Conservation (phyloP, 345 rosid species). For the Geranium rotundifolium region DNA sequence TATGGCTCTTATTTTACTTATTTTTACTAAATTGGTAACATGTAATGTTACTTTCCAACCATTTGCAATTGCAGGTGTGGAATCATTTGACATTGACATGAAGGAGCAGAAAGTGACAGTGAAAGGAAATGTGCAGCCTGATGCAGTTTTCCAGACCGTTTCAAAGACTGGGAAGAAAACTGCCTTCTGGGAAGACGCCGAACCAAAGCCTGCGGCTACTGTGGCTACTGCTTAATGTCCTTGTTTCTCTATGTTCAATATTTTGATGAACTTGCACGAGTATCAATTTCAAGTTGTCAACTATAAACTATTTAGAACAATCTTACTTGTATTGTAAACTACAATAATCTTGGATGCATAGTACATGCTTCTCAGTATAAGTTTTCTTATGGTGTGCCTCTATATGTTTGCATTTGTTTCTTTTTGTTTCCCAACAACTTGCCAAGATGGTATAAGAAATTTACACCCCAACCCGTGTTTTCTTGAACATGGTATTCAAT, state of each 20-base stretch:
- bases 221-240: no score
- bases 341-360: not conserved
- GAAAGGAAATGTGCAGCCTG: slow-evolving; percentile 73
- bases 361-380: not conserved
- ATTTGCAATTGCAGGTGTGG: slow-evolving; percentile 43
- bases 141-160: slow-evolving; percentile 65
- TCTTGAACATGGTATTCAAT: no score
- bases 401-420: not conserved
- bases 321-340: not conserved
- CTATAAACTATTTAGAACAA: no score
- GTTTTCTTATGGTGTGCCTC: not conserved
- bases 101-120: slow-evolving; percentile 80
- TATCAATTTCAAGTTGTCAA: no score
- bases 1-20: no score
- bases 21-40: not conserved
- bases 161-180: slow-evolving; percentile 78
- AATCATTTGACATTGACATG: slow-evolving; percentile 61
- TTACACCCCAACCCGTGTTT: no score
- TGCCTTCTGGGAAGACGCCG: slow-evolving; percentile 50
- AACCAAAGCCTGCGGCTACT: slow-evolving; percentile 22
- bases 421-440: no score
- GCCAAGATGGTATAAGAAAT: no score
- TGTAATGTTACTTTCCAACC: no score
- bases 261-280: no score
- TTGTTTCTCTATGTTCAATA: no score